These are phyloP conservation scores for Mallotus japonicus DNA, from an alignment of 441 rosid species.

Conservation along the genomic window DNA sequence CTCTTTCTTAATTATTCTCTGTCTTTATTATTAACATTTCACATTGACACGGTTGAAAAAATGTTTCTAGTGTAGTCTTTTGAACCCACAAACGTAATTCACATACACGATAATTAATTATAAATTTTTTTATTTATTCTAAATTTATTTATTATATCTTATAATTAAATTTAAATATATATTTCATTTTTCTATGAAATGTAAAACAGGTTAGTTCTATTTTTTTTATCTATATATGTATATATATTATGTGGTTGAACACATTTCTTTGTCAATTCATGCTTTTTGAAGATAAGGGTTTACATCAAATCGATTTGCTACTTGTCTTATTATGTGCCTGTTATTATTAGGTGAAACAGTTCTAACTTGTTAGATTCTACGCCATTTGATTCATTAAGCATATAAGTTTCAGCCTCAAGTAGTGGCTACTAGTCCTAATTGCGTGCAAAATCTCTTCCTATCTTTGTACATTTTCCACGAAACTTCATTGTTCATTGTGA, in stretches of 20 bases:
- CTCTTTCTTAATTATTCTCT: slow-evolving; percentile 7
- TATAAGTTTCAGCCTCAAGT: slow-evolving; percentile 16
- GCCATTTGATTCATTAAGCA: not conserved
- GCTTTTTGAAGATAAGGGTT: slow-evolving; percentile 15
- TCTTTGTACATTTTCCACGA: not conserved
- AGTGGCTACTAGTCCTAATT: not conserved
- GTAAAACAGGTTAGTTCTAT: too few relatives aligned
- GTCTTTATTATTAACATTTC: slow-evolving; percentile 12
- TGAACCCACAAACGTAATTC: slow-evolving; percentile 14
- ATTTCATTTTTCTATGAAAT: too few relatives aligned
- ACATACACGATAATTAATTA: not conserved
- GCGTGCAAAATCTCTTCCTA: not conserved
- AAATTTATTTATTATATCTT: too few relatives aligned
- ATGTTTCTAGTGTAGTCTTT: not conserved
- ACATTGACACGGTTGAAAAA: slow-evolving; percentile 20
- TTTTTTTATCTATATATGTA: too few relatives aligned
- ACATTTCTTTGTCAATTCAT: slow-evolving; percentile 23
- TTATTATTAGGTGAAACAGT: slow-evolving; percentile 32
- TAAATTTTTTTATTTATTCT: not conserved
- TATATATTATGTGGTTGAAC: not conserved
- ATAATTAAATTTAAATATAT: too few relatives aligned
- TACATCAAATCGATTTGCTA: slow-evolving; percentile 32
- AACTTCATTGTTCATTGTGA: slow-evolving; percentile 16
- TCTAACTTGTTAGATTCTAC: not conserved
- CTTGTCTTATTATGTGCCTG: slow-evolving; percentile 32